Conservation (phyloP, 73 alveolate species). For the Effrenium voratum region DNA sequence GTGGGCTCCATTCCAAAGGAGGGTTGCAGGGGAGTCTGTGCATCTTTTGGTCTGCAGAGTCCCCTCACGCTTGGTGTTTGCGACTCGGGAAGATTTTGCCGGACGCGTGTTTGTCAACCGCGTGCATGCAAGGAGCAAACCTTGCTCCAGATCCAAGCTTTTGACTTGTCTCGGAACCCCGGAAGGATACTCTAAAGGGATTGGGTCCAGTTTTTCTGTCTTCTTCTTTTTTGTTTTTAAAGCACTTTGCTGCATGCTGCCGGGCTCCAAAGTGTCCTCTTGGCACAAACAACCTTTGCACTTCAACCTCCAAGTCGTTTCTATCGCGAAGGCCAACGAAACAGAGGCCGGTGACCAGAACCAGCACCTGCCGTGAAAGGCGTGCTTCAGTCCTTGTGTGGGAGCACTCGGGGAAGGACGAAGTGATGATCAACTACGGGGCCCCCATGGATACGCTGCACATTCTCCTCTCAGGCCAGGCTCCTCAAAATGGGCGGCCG, state of each 20-base stretch:
- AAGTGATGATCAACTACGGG: slow-evolving; percentile 9
- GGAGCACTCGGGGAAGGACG: neutral
- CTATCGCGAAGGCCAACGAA: neutral
- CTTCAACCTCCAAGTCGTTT: neutral
- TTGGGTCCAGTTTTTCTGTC: too few species aligned
- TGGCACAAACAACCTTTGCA: neutral
- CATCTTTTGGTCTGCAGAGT: too few species aligned
- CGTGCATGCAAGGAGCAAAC: too few species aligned
- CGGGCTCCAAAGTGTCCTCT: neutral
- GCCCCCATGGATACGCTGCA: slow-evolving; percentile 10
- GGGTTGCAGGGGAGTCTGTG: too few species aligned
- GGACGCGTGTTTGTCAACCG: too few species aligned
- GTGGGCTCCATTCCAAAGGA: too few species aligned
- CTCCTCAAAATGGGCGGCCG: neutral
- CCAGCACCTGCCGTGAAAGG: neutral
- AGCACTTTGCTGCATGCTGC: neutral
- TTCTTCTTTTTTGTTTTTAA: too few species aligned
- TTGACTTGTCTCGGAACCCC: too few species aligned
- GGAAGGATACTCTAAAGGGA: too few species aligned
- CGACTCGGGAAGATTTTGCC: too few species aligned
- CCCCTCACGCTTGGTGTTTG: too few species aligned
- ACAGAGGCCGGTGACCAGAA: neutral
- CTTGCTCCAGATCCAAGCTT: too few species aligned
- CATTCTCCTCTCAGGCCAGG: slow-evolving; percentile 36
- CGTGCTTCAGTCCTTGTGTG: neutral